Evolutionary conservation across 768 basidiomycete genomes (phyloP), one percentile per base, ranked within the genome.

Genomic region (Pulveroboletus sp.): DNA sequence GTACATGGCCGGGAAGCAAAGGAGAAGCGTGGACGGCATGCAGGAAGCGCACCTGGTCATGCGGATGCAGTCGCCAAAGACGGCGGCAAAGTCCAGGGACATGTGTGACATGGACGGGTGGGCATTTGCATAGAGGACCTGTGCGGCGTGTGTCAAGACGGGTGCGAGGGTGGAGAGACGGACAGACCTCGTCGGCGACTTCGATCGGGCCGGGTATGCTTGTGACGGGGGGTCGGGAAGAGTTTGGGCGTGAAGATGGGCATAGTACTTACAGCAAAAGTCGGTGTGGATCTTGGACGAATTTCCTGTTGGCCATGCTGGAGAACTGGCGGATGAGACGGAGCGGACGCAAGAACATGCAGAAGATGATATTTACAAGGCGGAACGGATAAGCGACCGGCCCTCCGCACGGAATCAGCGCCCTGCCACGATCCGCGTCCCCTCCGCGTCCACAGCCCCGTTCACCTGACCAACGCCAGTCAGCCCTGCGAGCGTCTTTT

Each of bases 61-160:
- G 43, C 86, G 82, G 55, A 98, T 79, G 67, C 85, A 88, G 60
- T 95, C 89, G 29, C 91, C 90, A 55, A 98, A 91, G 46, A 90
- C 81, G 17, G 85, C 80, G 32, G 91, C 78, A 66, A 99, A 97
- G 27, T 91, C 93, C 12, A 84, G 80, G 23, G 90, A 87, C 59
- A 93, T 82, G 67, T 97, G 94, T 44, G 88, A 89, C 76, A 93
- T 77, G 45, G 85, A 81, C 0, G 93, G 92, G 59, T 90, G 90
- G 0, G 97, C 95, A 75, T 97, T 97, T 61, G 94, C 93, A 60
- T 75, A 84, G 57, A 98, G 84, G 50, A 98, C 94, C 78, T 87
- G 57, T 46, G 37, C 19, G 31, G 13, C 9, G 19, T 14, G 14
- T 12, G 29, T 17, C 39, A 25, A 41, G 45, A 29, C 17, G 23